Evolutionary conservation across 2,329 filamentous ascomycete genomes (phyloP), one percentile per base, ranked within the genome.

Genomic region (Cladosporium austrohemisphaericum): DNA sequence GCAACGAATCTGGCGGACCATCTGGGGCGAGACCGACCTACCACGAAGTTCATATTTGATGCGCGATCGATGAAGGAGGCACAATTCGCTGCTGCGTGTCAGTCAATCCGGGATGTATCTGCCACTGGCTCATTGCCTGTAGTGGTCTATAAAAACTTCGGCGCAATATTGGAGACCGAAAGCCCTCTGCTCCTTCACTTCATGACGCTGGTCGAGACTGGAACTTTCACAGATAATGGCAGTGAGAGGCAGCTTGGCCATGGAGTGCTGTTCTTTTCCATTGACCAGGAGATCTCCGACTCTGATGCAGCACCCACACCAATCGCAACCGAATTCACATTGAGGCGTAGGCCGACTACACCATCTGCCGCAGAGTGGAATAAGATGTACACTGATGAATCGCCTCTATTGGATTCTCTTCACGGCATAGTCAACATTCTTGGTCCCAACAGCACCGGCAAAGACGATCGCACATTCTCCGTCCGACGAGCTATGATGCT

Each of bases 401-500:
- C 62, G 1, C 41, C 56, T 6, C 52, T 66, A 13, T 44, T 65
- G 16, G 63, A 66, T 50, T 57, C 60, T 16, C 51, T 66, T 2
- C 65, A 66, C 41, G 63, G 65, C 16, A 55, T 64, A 10, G 58
- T 66, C 3, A 58, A 60, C 5, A 57, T 66, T 1, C 41, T 55
- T 4, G 64, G 64, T 5, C 61, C 63, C 1, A 66, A 67, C 29
- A 59, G 62, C 35, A 52, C 52, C 2, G 55, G 55, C 14, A 49
- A 52, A 18, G 50, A 62, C 8, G 65, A 67, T 49, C 59, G 56
- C 32, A 56, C 59, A 41, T 67, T 60, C 38, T 51, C 58, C 3
- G 54, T 67, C 10, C 60, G 65, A 2, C 53, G 65, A 47, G 64
- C 65, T 3, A 51, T 65, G 14, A 65, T 66, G 60, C 53, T 67